Evolutionary conservation across 2,329 filamentous ascomycete species (phyloP).

Genomic region (Fusarium hainanense): DNA sequence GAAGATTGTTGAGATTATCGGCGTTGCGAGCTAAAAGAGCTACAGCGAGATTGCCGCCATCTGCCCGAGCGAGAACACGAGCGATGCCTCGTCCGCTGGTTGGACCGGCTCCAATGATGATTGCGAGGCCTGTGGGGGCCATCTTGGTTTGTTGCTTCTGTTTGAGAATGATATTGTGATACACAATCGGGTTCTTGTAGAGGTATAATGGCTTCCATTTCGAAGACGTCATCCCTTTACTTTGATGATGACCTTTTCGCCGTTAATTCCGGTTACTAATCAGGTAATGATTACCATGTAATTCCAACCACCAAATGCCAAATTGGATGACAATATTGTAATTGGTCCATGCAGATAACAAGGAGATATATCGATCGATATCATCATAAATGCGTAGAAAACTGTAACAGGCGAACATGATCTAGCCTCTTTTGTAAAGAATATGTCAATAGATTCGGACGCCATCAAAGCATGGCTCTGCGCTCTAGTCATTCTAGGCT

Average conservation of each 20-base stretch:
- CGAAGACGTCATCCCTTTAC: conserved; percentile 10
- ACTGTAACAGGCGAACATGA: no score
- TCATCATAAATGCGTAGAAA: no score
- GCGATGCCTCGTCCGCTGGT: conserved; percentile 65
- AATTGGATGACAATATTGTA: no score
- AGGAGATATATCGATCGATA: no score
- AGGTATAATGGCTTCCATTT: not conserved
- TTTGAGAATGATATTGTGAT: not conserved
- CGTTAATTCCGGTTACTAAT: conserved; percentile 1
- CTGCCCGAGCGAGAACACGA: conserved; percentile 48
- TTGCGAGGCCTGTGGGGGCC: conserved; percentile 61
- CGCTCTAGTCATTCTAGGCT: no score
- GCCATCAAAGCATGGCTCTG: no score
- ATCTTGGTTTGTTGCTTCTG: conserved; percentile 44
- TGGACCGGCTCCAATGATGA: conserved; percentile 63
- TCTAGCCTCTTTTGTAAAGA: no score
- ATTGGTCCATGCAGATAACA: no score
- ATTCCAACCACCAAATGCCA: no score
- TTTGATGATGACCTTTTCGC: conserved; percentile 6
- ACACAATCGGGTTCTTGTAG: not conserved
- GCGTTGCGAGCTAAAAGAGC: conserved; percentile 35
- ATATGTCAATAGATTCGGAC: no score
- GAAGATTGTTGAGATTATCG: conserved; percentile 44
- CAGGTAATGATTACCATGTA: not conserved
- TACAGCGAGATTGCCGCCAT: conserved; percentile 34